phyloP scores from a whole-genome alignment of 306 rosid species.

The Castanopsis chinensis region DNA sequence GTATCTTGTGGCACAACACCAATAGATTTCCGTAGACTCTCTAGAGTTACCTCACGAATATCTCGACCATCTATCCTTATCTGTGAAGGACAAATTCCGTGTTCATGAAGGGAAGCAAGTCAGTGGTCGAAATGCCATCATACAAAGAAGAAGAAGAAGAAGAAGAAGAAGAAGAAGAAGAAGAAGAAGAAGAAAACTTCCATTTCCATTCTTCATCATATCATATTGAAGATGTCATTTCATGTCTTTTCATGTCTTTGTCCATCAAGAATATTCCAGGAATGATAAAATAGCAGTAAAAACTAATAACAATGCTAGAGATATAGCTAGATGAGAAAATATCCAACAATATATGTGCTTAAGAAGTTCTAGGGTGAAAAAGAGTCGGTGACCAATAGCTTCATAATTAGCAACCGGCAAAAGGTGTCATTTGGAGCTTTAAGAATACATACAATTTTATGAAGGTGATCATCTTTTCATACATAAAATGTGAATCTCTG shows the following conservation, averaged over 20 bases:
- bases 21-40: constrained; percentile 77
- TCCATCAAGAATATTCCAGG: not conserved
- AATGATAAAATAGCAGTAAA: not conserved
- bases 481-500: constrained; percentile 2
- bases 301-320: not conserved
- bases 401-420: constrained; percentile 5
- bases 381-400: not conserved
- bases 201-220: not conserved
- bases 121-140: not conserved
- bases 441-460: not conserved
- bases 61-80: constrained; percentile 83
- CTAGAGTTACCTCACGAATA: constrained; percentile 71
- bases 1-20: constrained; percentile 99
- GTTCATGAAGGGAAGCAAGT: not conserved
- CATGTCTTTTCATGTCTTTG: not conserved
- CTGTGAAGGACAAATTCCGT: constrained; percentile 39
- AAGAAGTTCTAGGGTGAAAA: not conserved
- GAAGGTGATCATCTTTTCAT: constrained; percentile 1
- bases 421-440: not conserved
- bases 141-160: not conserved
- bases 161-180: no score
- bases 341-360: not conserved
- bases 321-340: not conserved
- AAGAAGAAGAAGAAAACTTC: no score
- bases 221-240: not conserved